Evolutionary conservation across 495 filamentous ascomycete genomes (phyloP).

Genomic region (Aspergillus avenaceus): DNA sequence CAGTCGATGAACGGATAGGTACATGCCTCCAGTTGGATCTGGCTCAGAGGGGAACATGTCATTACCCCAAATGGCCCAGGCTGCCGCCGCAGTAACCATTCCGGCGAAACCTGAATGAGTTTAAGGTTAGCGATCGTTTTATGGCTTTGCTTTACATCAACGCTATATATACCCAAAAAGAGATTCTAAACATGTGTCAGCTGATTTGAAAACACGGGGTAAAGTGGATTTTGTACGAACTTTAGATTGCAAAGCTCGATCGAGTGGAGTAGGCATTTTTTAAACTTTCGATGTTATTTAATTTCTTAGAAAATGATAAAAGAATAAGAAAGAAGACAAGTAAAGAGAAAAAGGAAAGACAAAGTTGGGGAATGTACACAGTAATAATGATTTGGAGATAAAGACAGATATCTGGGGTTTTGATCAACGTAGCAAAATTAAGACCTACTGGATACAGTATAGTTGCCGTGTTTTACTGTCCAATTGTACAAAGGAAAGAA

Average conservation of each 20-base stretch:
- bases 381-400: too few relatives aligned
- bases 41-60: conserved; percentile 68
- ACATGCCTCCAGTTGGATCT: conserved; percentile 72
- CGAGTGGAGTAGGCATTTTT: conserved; percentile 65
- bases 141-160: neutral
- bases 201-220: neutral
- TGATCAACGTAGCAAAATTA: neutral
- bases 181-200: conserved; percentile 41
- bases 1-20: too few relatives aligned
- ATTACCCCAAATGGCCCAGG: conserved; percentile 77
- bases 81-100: conserved; percentile 77
- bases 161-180: conserved; percentile 51
- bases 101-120: conserved; percentile 59
- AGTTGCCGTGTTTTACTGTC: too few relatives aligned
- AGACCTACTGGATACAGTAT: neutral
- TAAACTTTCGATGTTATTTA: neutral
- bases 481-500: too few relatives aligned
- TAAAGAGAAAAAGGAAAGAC: too few relatives aligned
- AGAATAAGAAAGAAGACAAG: neutral
- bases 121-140: conserved; percentile 9
- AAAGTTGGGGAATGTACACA: too few relatives aligned
- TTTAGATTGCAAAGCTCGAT: conserved; percentile 74
- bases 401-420: neutral
- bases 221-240: conserved; percentile 29
- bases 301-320: neutral